These are phyloP conservation scores for Firmiana major DNA, from an alignment of 345 rosid genomes.

Conservation along the genomic window DNA sequence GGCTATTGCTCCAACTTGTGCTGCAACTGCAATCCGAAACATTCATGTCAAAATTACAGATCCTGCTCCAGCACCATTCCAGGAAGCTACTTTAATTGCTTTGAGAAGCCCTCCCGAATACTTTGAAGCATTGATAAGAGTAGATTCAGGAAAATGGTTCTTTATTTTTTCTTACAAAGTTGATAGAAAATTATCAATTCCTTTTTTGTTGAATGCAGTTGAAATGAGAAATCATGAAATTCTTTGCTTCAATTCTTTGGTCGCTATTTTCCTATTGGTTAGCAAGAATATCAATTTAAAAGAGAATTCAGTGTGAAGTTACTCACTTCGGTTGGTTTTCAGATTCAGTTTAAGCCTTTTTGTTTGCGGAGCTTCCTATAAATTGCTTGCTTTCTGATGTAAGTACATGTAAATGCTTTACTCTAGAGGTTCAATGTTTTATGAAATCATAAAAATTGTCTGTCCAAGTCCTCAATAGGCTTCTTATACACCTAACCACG, in stretches of 20 bases:
- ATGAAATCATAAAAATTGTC: not conserved
- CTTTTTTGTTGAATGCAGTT: not conserved
- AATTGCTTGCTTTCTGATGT: conserved; percentile 45
- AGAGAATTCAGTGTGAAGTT: conserved; percentile 40
- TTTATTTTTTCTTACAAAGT: not conserved
- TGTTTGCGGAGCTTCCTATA: conserved; percentile 51
- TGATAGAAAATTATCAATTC: not conserved
- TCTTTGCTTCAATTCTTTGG: not conserved
- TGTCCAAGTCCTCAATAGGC: not conserved
- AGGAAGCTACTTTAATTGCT: conserved; percentile 57
- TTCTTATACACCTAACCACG: not conserved
- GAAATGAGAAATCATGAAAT: not conserved
- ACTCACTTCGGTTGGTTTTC: conserved; percentile 40
- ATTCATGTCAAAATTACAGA: conserved; percentile 51
- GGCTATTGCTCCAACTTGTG: conserved; percentile 54
- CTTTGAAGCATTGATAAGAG: conserved; percentile 40
- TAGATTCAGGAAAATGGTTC: conserved; percentile 14
- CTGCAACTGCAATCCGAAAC: conserved; percentile 46
- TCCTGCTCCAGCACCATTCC: conserved; percentile 66
- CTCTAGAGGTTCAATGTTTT: not conserved
- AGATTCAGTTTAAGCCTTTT: conserved; percentile 49
- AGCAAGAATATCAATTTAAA: conserved; percentile 46
- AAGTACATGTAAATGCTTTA: conserved; percentile 3
- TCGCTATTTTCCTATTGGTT: conserved; percentile 7
- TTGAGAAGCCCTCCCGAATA: conserved; percentile 36